phyloP scores from a whole-genome alignment of 1,284 basidiomycete species.

The Sporisorium reilianum region DNA sequence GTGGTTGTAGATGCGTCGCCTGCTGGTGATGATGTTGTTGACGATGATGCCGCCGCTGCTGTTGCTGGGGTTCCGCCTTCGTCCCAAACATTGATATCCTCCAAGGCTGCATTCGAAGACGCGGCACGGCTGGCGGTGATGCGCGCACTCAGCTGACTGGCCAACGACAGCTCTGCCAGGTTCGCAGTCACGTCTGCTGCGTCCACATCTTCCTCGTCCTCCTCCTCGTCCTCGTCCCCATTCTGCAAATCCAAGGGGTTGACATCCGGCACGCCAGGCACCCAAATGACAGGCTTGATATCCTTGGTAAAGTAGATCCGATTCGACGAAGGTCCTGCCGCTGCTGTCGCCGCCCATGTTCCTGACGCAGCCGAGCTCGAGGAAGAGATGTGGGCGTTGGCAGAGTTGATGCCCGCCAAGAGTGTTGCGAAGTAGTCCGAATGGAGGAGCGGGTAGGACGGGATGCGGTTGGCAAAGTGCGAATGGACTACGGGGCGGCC shows the following conservation, averaged over 20 bases:
- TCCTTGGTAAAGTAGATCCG: conserved; percentile 49
- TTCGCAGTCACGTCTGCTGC: conserved; percentile 29
- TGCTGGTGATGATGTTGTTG: background rate
- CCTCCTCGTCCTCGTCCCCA: conserved; percentile 21
- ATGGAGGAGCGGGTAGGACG: conserved; percentile 85
- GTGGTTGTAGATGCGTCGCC: conserved; percentile 2
- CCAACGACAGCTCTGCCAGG: conserved; percentile 38
- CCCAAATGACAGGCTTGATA: conserved; percentile 55
- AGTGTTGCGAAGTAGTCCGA: conserved; percentile 86
- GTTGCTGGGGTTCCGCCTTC: conserved; percentile 16
- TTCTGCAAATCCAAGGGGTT: conserved; percentile 33
- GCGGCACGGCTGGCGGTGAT: conserved; percentile 26
- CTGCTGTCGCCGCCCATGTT: background rate
- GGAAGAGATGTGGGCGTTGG: conserved; percentile 42
- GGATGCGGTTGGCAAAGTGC: conserved; percentile 82
- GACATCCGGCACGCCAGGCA: conserved; percentile 52
- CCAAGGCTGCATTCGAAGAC: conserved; percentile 5
- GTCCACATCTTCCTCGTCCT: conserved; percentile 23
- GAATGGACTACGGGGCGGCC: conserved; percentile 92
- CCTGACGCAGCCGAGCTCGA: too few relatives aligned
- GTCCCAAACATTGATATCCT: conserved; percentile 51
- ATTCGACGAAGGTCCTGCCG: conserved; percentile 26
- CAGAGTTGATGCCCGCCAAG: conserved; percentile 66
- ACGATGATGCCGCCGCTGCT: background rate
- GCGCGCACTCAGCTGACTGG: conserved; percentile 44